Conservation (phyloP, 2,329 filamentous ascomycete genomes). For the Claviceps sp. region DNA sequence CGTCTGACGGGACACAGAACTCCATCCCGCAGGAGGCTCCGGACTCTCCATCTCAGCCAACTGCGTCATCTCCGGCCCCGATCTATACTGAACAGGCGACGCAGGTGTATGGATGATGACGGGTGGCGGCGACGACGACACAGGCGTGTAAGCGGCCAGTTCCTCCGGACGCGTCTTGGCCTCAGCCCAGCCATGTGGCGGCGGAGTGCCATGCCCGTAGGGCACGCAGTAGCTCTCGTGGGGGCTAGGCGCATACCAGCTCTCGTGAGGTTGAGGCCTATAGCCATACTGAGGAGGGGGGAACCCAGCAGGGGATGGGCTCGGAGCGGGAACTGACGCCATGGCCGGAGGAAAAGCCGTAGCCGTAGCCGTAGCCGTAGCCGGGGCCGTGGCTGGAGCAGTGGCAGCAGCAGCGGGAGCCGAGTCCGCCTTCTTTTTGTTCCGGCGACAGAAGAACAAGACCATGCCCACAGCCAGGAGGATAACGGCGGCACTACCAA, state of each 20-base stretch:
- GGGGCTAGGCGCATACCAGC: constrained; percentile 1
- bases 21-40: constrained; percentile 2
- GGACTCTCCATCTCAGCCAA: constrained; percentile 10
- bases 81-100: too few relatives aligned
- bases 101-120: neutral
- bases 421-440: neutral
- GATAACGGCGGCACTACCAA: constrained; percentile 12
- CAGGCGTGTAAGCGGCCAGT: constrained; percentile 1
- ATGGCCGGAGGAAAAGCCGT: neutral
- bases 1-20: neutral
- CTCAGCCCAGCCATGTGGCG: constrained; percentile 1
- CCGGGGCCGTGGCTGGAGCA: neutral
- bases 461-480: constrained; percentile 9
- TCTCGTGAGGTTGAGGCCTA: constrained; percentile 3
- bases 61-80: neutral
- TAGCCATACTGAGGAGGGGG: constrained; percentile 5
- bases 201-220: constrained; percentile 1
- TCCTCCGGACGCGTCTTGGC: constrained; percentile 4
- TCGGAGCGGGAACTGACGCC: neutral
- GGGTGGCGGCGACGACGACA: neutral
- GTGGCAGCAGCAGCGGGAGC: neutral
- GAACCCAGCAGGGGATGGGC: constrained; percentile 1
- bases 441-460: constrained; percentile 9
- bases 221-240: constrained; percentile 4
- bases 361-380: neutral